phyloP scores from a whole-genome alignment of 1,284 basidiomycete species.

The Marasmius fiardii region DNA sequence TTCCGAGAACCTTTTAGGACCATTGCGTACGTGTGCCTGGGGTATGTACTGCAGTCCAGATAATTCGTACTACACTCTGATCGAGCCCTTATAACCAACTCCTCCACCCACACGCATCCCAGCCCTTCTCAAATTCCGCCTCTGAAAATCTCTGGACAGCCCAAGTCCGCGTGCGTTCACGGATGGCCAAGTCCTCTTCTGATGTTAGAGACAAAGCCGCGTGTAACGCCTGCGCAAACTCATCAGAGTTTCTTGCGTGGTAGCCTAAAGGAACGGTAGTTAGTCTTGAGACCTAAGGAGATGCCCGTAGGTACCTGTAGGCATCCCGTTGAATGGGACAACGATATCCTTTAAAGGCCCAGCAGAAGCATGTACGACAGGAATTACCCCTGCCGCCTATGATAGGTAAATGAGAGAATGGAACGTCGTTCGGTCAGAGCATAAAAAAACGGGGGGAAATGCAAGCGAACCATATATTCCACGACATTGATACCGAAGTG shows the following conservation, averaged over 20 bases:
- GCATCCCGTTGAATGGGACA: slow-evolving; percentile 67
- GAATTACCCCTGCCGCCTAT: slow-evolving; percentile 91
- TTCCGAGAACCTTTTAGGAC: too few species aligned
- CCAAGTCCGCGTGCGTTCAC: slow-evolving; percentile 65
- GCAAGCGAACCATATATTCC: slow-evolving; percentile 83
- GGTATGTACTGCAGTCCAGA: too few species aligned
- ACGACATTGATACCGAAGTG: slow-evolving; percentile 99
- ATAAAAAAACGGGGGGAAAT: slow-evolving; percentile 9
- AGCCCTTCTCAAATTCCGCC: slow-evolving; percentile 73
- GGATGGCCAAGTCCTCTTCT: slow-evolving; percentile 57
- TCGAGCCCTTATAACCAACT: slow-evolving; percentile 22
- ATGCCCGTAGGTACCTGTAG: slow-evolving; percentile 52
- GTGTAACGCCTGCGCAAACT: slow-evolving; percentile 73
- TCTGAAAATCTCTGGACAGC: slow-evolving; percentile 76
- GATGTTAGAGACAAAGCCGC: slow-evolving; percentile 58
- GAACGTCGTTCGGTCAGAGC: slow-evolving; percentile 1
- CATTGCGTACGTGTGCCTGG: too few species aligned
- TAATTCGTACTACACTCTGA: too few species aligned
- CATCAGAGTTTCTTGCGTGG: slow-evolving; percentile 70
- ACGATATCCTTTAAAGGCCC: slow-evolving; percentile 93
- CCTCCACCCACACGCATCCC: slow-evolving; percentile 64
- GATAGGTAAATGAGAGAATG: neutral
- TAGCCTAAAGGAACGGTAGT: slow-evolving; percentile 53
- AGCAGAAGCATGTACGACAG: slow-evolving; percentile 90
- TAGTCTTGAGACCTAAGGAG: neutral